phyloP scores from a whole-genome alignment of 164 flowering plant species.

The Echeveria elegans region DNA sequence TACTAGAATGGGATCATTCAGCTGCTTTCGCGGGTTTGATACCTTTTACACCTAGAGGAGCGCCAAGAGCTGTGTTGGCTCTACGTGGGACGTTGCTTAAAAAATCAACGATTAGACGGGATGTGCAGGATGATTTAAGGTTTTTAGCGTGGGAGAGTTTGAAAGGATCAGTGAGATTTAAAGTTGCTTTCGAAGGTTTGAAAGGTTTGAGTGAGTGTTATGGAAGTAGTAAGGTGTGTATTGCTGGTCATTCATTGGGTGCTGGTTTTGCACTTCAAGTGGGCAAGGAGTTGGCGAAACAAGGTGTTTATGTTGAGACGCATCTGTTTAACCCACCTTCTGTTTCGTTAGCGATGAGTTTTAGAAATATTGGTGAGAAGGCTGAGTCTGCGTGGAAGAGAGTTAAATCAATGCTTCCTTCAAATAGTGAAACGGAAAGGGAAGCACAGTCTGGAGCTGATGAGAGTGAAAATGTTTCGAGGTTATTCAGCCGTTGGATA shows the following conservation, averaged over 20 bases:
- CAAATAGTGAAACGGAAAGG: constrained; percentile 18
- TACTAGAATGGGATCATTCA: constrained; percentile 84
- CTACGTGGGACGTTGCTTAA: constrained; percentile 82
- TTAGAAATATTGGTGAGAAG: constrained; percentile 68
- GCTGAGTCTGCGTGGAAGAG: constrained; percentile 68
- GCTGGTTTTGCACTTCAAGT: constrained; percentile 95
- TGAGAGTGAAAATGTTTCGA: constrained; percentile 22
- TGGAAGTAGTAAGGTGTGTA: constrained; percentile 72
- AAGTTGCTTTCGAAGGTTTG: constrained; percentile 48
- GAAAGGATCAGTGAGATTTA: constrained; percentile 78
- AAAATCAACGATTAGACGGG: constrained; percentile 65
- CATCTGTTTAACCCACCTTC: constrained; percentile 97
- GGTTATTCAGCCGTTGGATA: constrained; percentile 57
- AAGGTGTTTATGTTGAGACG: constrained; percentile 72
- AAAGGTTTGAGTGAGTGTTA: constrained; percentile 34
- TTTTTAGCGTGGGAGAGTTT: constrained; percentile 92
- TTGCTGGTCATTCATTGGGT: constrained; percentile 91
- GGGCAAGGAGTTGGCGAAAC: constrained; percentile 78
- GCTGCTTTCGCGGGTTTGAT: constrained; percentile 46
- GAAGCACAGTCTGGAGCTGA: constrained; percentile 16
- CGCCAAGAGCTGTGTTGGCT: constrained; percentile 81
- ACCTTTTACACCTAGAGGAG: constrained; percentile 76
- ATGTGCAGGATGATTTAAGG: constrained; percentile 81
- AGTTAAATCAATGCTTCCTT: constrained; percentile 61
- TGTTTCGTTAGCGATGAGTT: constrained; percentile 73